phyloP scores from a whole-genome alignment of 352 stramenopile species.

The Blastocystis sp. region DNA sequence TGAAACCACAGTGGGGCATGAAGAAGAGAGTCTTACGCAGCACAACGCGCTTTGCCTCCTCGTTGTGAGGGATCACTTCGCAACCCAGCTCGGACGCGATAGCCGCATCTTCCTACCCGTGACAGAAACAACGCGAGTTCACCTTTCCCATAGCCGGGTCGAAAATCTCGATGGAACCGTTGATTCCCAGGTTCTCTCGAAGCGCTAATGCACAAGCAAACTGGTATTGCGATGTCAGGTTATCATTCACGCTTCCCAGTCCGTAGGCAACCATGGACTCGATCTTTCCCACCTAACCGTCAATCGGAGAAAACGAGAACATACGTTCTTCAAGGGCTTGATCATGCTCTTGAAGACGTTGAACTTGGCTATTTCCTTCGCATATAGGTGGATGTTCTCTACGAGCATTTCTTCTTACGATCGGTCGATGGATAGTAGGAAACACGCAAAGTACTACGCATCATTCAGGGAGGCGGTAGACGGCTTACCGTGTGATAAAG shows the following conservation, averaged over 20 bases:
- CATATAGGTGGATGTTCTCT: slow-evolving; percentile 67
- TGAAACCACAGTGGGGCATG: slow-evolving; percentile 61
- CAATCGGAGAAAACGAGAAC: neutral
- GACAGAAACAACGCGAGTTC: neutral
- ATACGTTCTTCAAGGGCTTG: slow-evolving; percentile 45
- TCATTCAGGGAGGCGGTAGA: too few species aligned
- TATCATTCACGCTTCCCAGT: slow-evolving; percentile 65
- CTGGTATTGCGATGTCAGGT: slow-evolving; percentile 58
- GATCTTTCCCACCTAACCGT: slow-evolving; percentile 25
- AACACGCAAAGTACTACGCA: too few species aligned
- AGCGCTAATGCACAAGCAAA: slow-evolving; percentile 58
- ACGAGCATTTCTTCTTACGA: slow-evolving; percentile 27
- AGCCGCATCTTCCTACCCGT: slow-evolving; percentile 50
- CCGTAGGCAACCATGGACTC: slow-evolving; percentile 64
- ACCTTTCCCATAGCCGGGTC: slow-evolving; percentile 65
- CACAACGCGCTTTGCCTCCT: slow-evolving; percentile 61
- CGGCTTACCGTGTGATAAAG: too few species aligned
- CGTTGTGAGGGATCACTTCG: slow-evolving; percentile 60
- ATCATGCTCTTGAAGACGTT: slow-evolving; percentile 63
- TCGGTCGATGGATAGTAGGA: too few species aligned
- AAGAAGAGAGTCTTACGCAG: slow-evolving; percentile 64
- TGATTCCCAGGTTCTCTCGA: slow-evolving; percentile 48
- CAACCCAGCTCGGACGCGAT: slow-evolving; percentile 67
- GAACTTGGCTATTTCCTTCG: slow-evolving; percentile 58
- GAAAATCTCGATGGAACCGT: slow-evolving; percentile 64